A percentile compares a stretch with the other conserved stretches of the same genome.
Conservation (phyloP, 2,329 filamentous ascomycete species). For the Teratosphaeria zuluensis region DNA sequence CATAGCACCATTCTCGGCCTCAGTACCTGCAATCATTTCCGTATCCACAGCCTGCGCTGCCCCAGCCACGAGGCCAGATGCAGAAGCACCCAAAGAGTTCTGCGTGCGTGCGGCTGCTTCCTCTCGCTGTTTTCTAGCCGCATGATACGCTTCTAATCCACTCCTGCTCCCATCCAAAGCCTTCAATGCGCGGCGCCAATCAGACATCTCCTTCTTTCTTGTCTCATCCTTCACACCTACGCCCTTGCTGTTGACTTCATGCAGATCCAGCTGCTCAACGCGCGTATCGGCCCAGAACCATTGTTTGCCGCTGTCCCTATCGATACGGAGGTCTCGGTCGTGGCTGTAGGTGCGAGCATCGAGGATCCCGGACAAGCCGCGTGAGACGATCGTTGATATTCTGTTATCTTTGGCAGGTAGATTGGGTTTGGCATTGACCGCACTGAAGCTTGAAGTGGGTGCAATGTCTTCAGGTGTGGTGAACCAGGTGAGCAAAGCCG, state of each 20-base stretch:
- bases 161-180: conserved; percentile 19
- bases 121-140: conserved; percentile 9
- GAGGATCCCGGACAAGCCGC: conserved; percentile 37
- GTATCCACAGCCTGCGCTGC: background rate
- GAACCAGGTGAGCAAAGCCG: conserved; percentile 39
- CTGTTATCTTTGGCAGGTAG: background rate
- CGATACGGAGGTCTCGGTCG: conserved; percentile 40
- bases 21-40: background rate
- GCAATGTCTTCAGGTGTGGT: conserved; percentile 17
- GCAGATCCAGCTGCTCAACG: conserved; percentile 46
- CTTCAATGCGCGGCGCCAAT: conserved; percentile 19
- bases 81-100: background rate
- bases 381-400: conserved; percentile 5
- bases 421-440: conserved; percentile 8
- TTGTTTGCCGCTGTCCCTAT: conserved; percentile 24
- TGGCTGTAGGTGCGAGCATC: conserved; percentile 40
- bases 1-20: background rate
- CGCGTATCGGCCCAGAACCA: conserved; percentile 52
- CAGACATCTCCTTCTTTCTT: conserved; percentile 6
- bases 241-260: conserved; percentile 45
- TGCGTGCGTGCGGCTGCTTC: background rate
- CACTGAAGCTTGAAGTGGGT: conserved; percentile 6
- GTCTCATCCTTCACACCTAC: conserved; percentile 27
- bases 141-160: conserved; percentile 15
- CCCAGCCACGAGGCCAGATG: background rate